These are phyloP conservation scores for Dichotomopilus funicola DNA, from an alignment of 2,329 filamentous ascomycete species.

Conservation along the genomic window DNA sequence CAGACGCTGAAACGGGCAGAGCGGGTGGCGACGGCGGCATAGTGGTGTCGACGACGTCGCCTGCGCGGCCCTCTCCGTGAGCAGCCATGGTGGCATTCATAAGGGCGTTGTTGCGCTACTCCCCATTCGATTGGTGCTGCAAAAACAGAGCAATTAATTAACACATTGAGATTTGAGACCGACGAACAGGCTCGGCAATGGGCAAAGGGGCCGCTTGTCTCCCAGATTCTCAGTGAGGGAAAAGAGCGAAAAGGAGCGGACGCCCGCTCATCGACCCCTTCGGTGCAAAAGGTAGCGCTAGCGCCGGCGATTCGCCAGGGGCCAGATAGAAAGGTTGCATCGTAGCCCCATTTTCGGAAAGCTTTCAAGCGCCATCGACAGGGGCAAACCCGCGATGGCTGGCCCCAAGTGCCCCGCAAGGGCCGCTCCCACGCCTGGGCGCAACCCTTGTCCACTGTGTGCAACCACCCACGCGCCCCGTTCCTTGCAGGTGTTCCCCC, in stretches of 20 bases:
- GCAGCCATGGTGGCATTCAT: slow-evolving; percentile 19
- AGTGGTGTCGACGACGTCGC: too few relatives aligned
- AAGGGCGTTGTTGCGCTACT: slow-evolving; percentile 12
- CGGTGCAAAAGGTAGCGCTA: not conserved
- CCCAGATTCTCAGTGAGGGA: not conserved
- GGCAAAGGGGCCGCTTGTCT: not conserved
- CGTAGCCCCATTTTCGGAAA: slow-evolving; percentile 4
- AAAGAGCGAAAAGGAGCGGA: slow-evolving; percentile 4
- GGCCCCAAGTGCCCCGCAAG: too few relatives aligned
- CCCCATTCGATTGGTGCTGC: slow-evolving; percentile 13
- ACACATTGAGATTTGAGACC: slow-evolving; percentile 12
- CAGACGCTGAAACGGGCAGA: slow-evolving; percentile 13
- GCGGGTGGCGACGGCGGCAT: not conserved
- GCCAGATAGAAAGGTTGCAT: not conserved
- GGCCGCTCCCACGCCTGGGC: not conserved
- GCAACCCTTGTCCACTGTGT: not conserved
- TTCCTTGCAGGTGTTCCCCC: slow-evolving; percentile 4
- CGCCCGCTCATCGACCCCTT: not conserved
- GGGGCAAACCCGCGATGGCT: not conserved
- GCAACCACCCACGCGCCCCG: not conserved
- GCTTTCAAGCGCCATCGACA: not conserved
- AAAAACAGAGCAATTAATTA: slow-evolving; percentile 9
- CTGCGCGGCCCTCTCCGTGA: slow-evolving; percentile 3
- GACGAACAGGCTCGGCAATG: slow-evolving; percentile 12
- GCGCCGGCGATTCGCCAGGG: slow-evolving; percentile 9